phyloP scores from a whole-genome alignment of 495 filamentous ascomycete genomes.

The Cladorrhinum samala region DNA sequence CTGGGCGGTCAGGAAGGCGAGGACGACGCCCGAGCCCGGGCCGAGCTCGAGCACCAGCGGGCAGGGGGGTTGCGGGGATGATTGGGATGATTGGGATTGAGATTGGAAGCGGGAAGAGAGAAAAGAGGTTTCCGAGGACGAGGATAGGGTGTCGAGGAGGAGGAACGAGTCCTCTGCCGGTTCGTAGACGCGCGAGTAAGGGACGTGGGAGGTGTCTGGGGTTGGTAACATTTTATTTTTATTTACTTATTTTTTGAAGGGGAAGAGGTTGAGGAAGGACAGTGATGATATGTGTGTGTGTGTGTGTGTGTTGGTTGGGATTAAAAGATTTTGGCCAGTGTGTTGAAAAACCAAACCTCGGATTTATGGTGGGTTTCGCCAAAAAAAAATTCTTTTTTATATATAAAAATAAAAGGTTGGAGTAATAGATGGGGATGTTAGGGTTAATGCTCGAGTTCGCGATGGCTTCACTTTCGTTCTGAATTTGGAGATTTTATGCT shows the following conservation, averaged over 20 bases:
- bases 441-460: not conserved
- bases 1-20: slow-evolving; percentile 78
- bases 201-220: slow-evolving; percentile 83
- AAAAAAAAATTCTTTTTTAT: no score
- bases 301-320: not conserved
- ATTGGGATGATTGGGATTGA: slow-evolving; percentile 47
- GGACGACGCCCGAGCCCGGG: slow-evolving; percentile 82
- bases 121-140: slow-evolving; percentile 61
- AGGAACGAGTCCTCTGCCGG: slow-evolving; percentile 93
- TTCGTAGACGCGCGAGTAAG: slow-evolving; percentile 81
- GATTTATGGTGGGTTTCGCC: no score
- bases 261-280: not conserved
- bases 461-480: slow-evolving; percentile 26
- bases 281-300: slow-evolving; percentile 1
- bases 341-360: no score
- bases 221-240: slow-evolving; percentile 84
- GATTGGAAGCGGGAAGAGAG: slow-evolving; percentile 55
- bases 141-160: slow-evolving; percentile 88
- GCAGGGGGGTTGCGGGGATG: slow-evolving; percentile 54
- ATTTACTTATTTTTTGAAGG: no score
- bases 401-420: not conserved
- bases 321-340: no score
- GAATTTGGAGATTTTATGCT: slow-evolving; percentile 4
- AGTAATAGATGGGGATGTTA: not conserved
- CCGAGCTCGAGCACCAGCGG: slow-evolving; percentile 94